These are phyloP conservation scores for Syzygium grande DNA, from an alignment of 345 rosid species.

Conservation along the genomic window DNA sequence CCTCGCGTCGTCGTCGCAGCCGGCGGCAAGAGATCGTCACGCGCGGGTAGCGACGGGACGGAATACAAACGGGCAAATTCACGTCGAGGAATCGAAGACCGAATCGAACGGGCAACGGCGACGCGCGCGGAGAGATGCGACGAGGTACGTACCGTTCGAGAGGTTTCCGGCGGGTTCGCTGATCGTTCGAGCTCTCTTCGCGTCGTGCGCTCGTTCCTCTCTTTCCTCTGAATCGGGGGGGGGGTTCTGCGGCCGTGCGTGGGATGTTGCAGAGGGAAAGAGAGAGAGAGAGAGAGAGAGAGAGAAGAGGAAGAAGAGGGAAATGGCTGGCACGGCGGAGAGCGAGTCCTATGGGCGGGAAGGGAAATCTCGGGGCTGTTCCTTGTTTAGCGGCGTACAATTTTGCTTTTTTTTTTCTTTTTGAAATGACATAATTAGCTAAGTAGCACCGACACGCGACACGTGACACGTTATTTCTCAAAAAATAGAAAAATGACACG, in stretches of 20 bases:
- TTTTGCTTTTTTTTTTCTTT: neutral
- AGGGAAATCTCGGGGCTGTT: neutral
- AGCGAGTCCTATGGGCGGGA: slow-evolving; percentile 4
- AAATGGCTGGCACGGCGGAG: neutral
- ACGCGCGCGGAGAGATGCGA: neutral
- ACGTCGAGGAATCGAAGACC: neutral
- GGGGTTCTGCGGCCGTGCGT: neutral
- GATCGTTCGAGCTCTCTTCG: no score
- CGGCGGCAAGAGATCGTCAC: neutral
- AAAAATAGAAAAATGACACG: no score
- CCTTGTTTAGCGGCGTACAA: neutral
- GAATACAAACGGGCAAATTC: neutral
- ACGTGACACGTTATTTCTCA: no score
- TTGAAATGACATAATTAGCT: no score
- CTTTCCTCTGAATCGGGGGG: no score
- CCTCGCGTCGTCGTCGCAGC: neutral
- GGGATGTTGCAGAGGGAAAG: neutral
- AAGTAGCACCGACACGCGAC: no score
- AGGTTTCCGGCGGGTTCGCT: no score
- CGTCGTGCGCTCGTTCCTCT: no score
- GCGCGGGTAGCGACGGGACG: neutral
- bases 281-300: neutral
- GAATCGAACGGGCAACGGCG: no score
- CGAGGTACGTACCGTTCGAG: neutral
- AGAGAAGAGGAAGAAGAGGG: neutral